Percentiles rank a stretch among this genome's conserved stretches.
phyloP scores from a whole-genome alignment of 2,329 filamentous ascomycete species.

The Talaromyces sp. region DNA sequence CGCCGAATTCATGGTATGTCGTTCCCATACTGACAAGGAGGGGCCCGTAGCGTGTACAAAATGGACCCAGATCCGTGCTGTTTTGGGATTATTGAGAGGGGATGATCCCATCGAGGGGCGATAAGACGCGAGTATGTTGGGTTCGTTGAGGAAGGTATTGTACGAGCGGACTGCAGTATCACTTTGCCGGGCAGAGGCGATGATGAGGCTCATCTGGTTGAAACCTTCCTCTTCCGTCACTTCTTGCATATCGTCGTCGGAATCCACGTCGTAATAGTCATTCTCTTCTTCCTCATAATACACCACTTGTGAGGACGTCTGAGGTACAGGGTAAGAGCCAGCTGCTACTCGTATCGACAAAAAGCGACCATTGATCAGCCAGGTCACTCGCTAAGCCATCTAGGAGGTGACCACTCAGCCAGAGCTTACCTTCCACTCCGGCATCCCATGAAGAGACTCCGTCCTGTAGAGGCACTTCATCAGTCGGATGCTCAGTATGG shows the following conservation, averaged over 20 bases:
- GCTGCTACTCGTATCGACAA: conserved; percentile 2
- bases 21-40: conserved; percentile 80
- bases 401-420: neutral
- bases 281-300: conserved; percentile 45
- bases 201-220: conserved; percentile 40
- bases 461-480: neutral
- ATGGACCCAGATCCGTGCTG: conserved; percentile 80
- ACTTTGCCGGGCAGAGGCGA: conserved; percentile 39
- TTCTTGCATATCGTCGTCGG: conserved; percentile 53
- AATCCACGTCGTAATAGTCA: conserved; percentile 59
- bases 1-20: conserved; percentile 69
- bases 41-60: conserved; percentile 87
- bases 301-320: conserved; percentile 2
- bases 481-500: neutral
- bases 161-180: conserved; percentile 46
- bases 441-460: conserved; percentile 7
- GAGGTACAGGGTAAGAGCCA: neutral
- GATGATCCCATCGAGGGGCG: conserved; percentile 60
- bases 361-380: conserved; percentile 11
- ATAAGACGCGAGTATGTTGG: conserved; percentile 58
- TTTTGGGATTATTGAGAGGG: conserved; percentile 74
- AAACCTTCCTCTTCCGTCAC: conserved; percentile 30
- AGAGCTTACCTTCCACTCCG: conserved; percentile 12
- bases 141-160: conserved; percentile 43
- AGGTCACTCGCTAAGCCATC: conserved; percentile 8